Evolutionary conservation across 2,329 filamentous ascomycete genomes (phyloP).

Genomic region (Penicillium sp.): DNA sequence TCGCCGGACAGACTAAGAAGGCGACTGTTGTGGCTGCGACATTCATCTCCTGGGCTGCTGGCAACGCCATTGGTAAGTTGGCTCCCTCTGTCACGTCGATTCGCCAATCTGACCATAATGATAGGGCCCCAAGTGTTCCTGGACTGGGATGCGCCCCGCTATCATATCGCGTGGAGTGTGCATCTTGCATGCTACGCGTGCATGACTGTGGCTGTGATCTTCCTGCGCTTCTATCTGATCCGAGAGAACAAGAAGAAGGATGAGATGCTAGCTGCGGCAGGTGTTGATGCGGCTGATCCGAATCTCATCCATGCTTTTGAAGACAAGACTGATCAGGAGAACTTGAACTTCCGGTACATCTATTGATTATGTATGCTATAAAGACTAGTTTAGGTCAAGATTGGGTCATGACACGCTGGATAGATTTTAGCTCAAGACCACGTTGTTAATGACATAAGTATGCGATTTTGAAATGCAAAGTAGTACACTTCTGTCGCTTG

Average conservation of each 20-base stretch:
- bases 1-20: slow-evolving; percentile 74
- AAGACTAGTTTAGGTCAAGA: too few relatives aligned
- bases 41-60: slow-evolving; percentile 67
- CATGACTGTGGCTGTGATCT: slow-evolving; percentile 57
- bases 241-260: slow-evolving; percentile 61
- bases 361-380: slow-evolving; percentile 30
- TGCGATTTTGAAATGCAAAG: too few relatives aligned
- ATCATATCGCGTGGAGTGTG: slow-evolving; percentile 67
- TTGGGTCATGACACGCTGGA: too few relatives aligned
- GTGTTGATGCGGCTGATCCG: slow-evolving; percentile 41
- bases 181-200: slow-evolving; percentile 67
- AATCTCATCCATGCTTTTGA: slow-evolving; percentile 57
- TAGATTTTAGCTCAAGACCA: too few relatives aligned
- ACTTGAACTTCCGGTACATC: slow-evolving; percentile 60
- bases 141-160: slow-evolving; percentile 59
- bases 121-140: slow-evolving; percentile 64
- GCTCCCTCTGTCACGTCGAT: not conserved
- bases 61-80: slow-evolving; percentile 59
- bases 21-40: slow-evolving; percentile 63
- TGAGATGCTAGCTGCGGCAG: slow-evolving; percentile 43
- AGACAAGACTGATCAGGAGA: slow-evolving; percentile 63
- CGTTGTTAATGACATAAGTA: too few relatives aligned
- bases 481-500: not conserved
- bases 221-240: slow-evolving; percentile 58
- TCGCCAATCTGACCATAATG: not conserved